Evolutionary conservation across 768 basidiomycete species (phyloP), one percentile per base, ranked within the genome.

Genomic region (Favolaschia claudopus): DNA sequence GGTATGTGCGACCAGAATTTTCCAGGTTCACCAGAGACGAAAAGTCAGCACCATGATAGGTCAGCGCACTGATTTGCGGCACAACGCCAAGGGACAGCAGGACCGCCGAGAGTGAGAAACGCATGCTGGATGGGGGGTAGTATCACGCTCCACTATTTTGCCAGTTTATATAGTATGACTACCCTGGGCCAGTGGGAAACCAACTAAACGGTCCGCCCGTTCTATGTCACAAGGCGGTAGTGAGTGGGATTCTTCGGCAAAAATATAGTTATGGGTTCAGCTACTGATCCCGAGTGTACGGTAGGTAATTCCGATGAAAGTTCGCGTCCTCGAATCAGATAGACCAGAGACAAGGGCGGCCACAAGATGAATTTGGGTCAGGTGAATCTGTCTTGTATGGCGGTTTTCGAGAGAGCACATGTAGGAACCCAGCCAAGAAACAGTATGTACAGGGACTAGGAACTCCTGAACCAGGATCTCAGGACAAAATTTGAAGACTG

Each of bases 11-110:
- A 15, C 55, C 55, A 7, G 46, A 22, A 27, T 52, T 45, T 15
- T 59, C 49, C 17, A 51, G 37, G 31, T 38, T 45, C 15, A 51
- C 31, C 1, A 59, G 29, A 17, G 42, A 52, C 37, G 57, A 52
- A 9, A 57, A 57, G 15, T 57, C 55, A n/a, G 56, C 56, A 12
- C 56, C 48, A 15, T 45, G 56, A 9, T 51, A 58, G 12, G 48
- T 50, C 20, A 58, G 34, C 0, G 48, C 56, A 25, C 19, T 48
- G 39, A 48, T 49, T 19, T 32, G 37, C 25, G 55, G 47, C 17
- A 48, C 33, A 22, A 55, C 34, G n/a, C 53, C 45, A 10, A 48
- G 13, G 8, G 38, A 28, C 33, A 57, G 39, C 24, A 57, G 42
- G 20, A 58, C 7, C 27, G 48, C 34, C 19, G 56, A 50, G 47